Evolutionary conservation across 257 asterid species (phyloP), one percentile per base, ranked within the genome.

Genomic region (Leptodermis oblonga): DNA sequence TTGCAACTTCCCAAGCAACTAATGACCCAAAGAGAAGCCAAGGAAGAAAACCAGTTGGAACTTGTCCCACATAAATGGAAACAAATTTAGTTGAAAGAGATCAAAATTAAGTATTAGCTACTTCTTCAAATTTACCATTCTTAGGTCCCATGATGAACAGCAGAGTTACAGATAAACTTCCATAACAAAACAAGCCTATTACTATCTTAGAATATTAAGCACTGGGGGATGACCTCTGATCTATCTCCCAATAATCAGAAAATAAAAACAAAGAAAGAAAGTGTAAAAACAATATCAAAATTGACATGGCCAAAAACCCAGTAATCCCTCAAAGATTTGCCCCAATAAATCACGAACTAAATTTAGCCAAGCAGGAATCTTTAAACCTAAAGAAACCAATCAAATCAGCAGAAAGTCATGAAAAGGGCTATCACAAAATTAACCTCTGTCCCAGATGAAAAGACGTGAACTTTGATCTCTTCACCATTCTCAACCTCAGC

Each of bases 381-480:
- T 22, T 4, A 2, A 33, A 7, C 33, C 41, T 15, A 34, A 9
- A 53, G 1, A 12, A 4, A 45, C n/a, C n/a, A n/a, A 28, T 28
- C 23, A 75, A 42, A 34, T 28, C 8, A 28, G 22, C 0, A n/a
- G 12, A 60, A 52, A 18, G 53, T 3, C 14, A 69, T 65, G 52
- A n/a, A 23, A 13, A 52, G 48, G 71, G 73, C 18, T 62, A 23
- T 18, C 20, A 49, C 8, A 31, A 23, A 7, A 64, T 22, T 73
- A 65, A 89, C 97, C 94, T 92, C 88, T 0, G 83, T n/a, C 25
- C 86, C 81, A 13, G 96, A 92, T 20, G 95, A 87, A 62, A 87
- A 92, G 22, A 89, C 90, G 20, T 85, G 82, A 13, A 86, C 91
- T 80, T 77, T 74, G 60, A 76, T 72, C 23, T 83, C 87, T 68